Conservation (phyloP, 2,329 filamentous ascomycete genomes). For the Aspergillus tubingensis region DNA sequence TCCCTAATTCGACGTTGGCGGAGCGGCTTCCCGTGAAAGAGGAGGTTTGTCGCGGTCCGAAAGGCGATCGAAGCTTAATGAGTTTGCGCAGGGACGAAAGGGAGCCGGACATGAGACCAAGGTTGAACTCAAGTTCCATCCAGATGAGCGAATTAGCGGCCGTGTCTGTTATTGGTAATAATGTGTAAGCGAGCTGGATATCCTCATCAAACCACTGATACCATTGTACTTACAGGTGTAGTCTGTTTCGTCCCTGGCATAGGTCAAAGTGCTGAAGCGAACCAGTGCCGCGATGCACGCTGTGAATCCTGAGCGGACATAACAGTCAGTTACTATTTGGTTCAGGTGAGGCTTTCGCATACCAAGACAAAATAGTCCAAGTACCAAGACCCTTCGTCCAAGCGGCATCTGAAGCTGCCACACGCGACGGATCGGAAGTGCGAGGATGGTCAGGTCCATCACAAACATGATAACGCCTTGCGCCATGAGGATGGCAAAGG, state of each 20-base stretch:
- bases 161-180: slow-evolving; percentile 13
- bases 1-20: background rate
- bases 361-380: slow-evolving; percentile 14
- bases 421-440: slow-evolving; percentile 21
- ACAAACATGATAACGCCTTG: slow-evolving; percentile 24
- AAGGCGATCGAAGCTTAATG: background rate
- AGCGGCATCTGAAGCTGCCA: slow-evolving; percentile 25
- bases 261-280: slow-evolving; percentile 21
- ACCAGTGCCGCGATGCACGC: slow-evolving; percentile 23
- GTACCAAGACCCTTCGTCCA: slow-evolving; percentile 6
- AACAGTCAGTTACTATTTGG: background rate
- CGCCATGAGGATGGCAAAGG: slow-evolving; percentile 16
- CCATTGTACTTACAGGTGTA: slow-evolving; percentile 18
- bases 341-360: background rate
- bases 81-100: slow-evolving; percentile 16
- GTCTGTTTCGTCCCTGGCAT: slow-evolving; percentile 16
- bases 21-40: background rate
- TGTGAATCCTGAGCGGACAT: slow-evolving; percentile 9
- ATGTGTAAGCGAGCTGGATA: background rate
- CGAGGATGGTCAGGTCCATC: slow-evolving; percentile 21
- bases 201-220: background rate
- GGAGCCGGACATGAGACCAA: slow-evolving; percentile 23
- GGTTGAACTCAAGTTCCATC: slow-evolving; percentile 26
- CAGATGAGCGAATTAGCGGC: slow-evolving; percentile 20
- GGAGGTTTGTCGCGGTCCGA: background rate